These are phyloP conservation scores for Beauveria sp. DNA, from an alignment of 2,329 filamentous ascomycete species.

Conservation along the genomic window DNA sequence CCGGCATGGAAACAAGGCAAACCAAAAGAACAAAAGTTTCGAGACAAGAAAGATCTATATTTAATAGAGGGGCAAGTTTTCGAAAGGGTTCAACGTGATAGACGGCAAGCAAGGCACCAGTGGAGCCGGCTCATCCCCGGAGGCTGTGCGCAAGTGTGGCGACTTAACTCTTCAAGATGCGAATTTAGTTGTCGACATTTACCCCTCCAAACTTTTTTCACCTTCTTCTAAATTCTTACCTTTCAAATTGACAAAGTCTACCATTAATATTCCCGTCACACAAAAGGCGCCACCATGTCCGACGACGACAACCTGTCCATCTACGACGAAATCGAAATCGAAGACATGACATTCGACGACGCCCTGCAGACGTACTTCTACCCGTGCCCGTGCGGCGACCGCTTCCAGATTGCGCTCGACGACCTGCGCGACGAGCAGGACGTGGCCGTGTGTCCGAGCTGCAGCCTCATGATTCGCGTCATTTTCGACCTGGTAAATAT, in stretches of 20 bases:
- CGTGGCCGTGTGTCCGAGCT: conserved; percentile 95
- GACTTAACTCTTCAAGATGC: neutral
- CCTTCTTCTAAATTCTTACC: too few relatives aligned
- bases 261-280: neutral
- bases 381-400: conserved; percentile 93
- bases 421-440: conserved; percentile 86
- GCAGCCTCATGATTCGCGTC: conserved; percentile 91
- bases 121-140: conserved; percentile 9
- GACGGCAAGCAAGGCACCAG: neutral
- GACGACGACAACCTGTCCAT: conserved; percentile 60
- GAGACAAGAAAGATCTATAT: neutral
- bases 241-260: too few relatives aligned
- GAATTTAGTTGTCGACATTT: neutral
- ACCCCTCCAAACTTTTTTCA: neutral
- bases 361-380: conserved; percentile 85
- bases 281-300: conserved; percentile 39
- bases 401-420: conserved; percentile 81
- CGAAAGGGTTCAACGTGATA: neutral
- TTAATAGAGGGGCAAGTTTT: neutral
- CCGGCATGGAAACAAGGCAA: conserved; percentile 5
- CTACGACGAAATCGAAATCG: conserved; percentile 98
- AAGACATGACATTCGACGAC: conserved; percentile 91
- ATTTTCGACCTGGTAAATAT: conserved; percentile 71
- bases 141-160: neutral
- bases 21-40: neutral